A percentile compares a stretch with the other conserved stretches of the same genome.
These are phyloP conservation scores for Chlamydomonas eustigma DNA, from an alignment of 139 green algal genomes.

Conservation along the genomic window DNA sequence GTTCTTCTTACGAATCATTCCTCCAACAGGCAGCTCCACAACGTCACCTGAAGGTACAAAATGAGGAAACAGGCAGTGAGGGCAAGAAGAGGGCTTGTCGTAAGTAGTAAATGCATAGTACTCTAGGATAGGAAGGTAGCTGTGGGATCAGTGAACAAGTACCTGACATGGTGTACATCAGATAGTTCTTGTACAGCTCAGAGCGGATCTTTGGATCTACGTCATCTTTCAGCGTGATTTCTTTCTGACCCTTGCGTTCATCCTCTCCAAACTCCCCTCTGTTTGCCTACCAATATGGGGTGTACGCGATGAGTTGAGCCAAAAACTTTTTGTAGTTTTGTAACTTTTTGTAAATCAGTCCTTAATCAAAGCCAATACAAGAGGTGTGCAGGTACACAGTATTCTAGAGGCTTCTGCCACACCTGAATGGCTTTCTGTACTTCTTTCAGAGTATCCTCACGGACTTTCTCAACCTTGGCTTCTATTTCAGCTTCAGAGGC, in stretches of 20 bases:
- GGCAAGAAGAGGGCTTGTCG: background rate
- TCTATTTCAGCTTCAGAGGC: background rate
- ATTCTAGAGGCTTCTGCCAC: too few species aligned
- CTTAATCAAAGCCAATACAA: too few species aligned
- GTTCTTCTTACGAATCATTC: conserved; percentile 44
- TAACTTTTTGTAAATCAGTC: too few species aligned
- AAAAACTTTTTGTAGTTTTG: too few species aligned
- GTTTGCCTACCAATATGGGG: conserved; percentile 19
- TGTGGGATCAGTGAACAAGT: too few species aligned
- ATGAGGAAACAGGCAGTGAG: too few species aligned
- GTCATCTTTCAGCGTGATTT: conserved; percentile 87
- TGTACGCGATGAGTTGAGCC: too few species aligned
- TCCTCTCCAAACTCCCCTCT: conserved; percentile 50
- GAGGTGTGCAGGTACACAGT: too few species aligned
- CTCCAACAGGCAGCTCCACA: conserved; percentile 86
- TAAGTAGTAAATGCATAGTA: too few species aligned
- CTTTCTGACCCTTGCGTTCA: conserved; percentile 80
- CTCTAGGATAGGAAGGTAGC: too few species aligned
- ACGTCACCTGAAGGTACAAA: conserved; percentile 66
- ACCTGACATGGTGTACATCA: conserved; percentile 86
- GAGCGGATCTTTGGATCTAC: conserved; percentile 25
- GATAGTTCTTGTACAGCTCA: conserved; percentile 94
- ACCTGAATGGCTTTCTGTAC: background rate
- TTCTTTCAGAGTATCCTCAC: background rate
- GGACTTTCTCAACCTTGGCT: background rate